Percentiles rank a stretch among this genome's conserved stretches.
phyloP scores from a whole-genome alignment of 345 rosid genomes.

The Schrenkiella parvula region DNA sequence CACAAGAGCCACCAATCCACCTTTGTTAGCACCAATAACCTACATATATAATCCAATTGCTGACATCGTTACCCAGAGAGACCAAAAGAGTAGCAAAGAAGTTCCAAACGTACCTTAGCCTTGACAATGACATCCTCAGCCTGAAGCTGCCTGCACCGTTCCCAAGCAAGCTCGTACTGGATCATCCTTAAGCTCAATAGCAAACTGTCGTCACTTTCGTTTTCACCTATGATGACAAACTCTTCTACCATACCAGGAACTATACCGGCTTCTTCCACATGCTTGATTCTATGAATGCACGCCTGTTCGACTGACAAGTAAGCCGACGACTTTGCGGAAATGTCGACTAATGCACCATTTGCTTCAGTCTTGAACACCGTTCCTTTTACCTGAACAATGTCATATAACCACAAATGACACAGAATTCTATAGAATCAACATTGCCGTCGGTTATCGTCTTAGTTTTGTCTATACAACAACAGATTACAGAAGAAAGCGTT shows the following conservation, averaged over 20 bases:
- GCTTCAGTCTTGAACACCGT: slow-evolving; percentile 66
- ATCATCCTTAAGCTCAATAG: slow-evolving; percentile 65
- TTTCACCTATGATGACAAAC: slow-evolving; percentile 81
- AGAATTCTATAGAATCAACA: not conserved
- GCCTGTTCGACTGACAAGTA: slow-evolving; percentile 80
- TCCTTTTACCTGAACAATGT: slow-evolving; percentile 62
- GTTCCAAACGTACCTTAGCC: slow-evolving; percentile 64
- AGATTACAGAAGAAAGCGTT: not conserved
- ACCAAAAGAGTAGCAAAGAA: not conserved
- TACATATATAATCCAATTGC: slow-evolving; percentile 18
- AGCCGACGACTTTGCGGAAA: slow-evolving; percentile 82
- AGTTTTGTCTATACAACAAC: not conserved
- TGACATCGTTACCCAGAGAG: slow-evolving; percentile 5
- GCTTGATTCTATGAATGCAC: slow-evolving; percentile 63
- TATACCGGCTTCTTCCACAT: slow-evolving; percentile 84
- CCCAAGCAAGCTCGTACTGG: slow-evolving; percentile 92
- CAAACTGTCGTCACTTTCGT: slow-evolving; percentile 79
- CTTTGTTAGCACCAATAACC: slow-evolving; percentile 84
- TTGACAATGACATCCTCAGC: slow-evolving; percentile 86
- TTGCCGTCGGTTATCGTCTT: not conserved
- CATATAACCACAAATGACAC: not conserved
- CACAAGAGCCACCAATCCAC: slow-evolving; percentile 80
- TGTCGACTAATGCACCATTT: slow-evolving; percentile 81
- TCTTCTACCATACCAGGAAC: slow-evolving; percentile 76
- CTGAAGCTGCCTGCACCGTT: slow-evolving; percentile 95